These are phyloP conservation scores for Leavenworthia alabamica DNA, from an alignment of 345 rosid species.

Conservation along the genomic window DNA sequence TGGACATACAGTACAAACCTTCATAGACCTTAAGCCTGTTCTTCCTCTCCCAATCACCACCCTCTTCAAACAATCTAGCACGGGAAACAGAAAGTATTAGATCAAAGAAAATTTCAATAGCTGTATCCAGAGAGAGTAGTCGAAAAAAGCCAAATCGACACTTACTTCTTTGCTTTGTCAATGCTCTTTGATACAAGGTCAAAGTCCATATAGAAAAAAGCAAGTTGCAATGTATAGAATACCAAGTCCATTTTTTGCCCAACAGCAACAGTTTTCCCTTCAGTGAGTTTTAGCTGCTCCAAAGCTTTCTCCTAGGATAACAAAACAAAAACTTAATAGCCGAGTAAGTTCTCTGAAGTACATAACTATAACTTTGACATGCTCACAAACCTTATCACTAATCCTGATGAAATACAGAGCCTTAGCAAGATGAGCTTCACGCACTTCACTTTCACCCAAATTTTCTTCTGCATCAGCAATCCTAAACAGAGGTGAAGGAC, in stretches of 20 bases:
- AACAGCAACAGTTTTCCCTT: constrained; percentile 96
- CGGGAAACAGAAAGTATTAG: neutral
- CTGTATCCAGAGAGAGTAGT: neutral
- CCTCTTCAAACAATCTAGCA: constrained; percentile 94
- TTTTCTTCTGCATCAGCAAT: constrained; percentile 98
- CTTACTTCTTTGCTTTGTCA: constrained; percentile 92
- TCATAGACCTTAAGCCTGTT: constrained; percentile 94
- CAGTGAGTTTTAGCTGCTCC: constrained; percentile 90
- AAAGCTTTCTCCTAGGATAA: constrained; percentile 73
- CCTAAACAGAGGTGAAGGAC: constrained; percentile 37
- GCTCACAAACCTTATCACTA: constrained; percentile 65
- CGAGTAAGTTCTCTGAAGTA: constrained; percentile 4
- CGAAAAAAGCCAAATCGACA: neutral
- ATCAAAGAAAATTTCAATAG: neutral
- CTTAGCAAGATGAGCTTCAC: constrained; percentile 97
- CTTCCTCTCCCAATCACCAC: constrained; percentile 99
- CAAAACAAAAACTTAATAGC: neutral
- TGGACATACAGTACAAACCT: constrained; percentile 89
- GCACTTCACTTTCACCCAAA: constrained; percentile 95
- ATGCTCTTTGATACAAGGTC: constrained; percentile 89
- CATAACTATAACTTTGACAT: neutral
- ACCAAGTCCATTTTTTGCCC: constrained; percentile 98
- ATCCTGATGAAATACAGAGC: constrained; percentile 77
- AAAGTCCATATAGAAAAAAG: constrained; percentile 92
- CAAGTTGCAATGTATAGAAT: constrained; percentile 77